Evolutionary conservation across 495 filamentous ascomycete species (phyloP).

Genomic region (Hyaloscypha bicolor): DNA sequence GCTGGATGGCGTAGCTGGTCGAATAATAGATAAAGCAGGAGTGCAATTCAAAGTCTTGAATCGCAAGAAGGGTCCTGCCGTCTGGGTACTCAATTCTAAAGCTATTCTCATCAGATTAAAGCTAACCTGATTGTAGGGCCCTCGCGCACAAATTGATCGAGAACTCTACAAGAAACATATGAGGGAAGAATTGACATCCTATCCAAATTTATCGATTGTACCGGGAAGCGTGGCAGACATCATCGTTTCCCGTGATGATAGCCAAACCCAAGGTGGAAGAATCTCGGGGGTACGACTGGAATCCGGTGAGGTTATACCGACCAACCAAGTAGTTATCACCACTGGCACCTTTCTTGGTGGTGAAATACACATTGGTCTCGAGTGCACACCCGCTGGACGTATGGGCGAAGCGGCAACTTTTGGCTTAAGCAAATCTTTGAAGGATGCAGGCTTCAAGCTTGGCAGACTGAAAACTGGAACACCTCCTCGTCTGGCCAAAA

Average conservation of each 20-base stretch:
- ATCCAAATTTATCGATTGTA: constrained; percentile 75
- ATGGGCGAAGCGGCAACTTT: constrained; percentile 95
- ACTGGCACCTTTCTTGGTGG: constrained; percentile 95
- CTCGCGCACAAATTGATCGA: constrained; percentile 93
- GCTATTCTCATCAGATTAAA: neutral
- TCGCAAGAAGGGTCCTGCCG: constrained; percentile 85
- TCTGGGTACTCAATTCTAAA: constrained; percentile 61
- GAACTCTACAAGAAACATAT: constrained; percentile 89
- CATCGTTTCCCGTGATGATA: constrained; percentile 60
- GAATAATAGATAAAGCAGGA: constrained; percentile 91
- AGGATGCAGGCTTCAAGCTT: constrained; percentile 86
- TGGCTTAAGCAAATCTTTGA: constrained; percentile 88
- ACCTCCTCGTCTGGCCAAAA: constrained; percentile 81
- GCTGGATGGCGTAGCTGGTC: constrained; percentile 85
- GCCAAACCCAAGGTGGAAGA: constrained; percentile 48
- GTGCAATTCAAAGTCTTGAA: constrained; percentile 91
- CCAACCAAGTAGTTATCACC: constrained; percentile 86
- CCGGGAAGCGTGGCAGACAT: constrained; percentile 93
- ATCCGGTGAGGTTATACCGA: constrained; percentile 81
- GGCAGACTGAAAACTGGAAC: constrained; percentile 96
- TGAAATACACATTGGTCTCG: constrained; percentile 93
- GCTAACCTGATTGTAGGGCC: constrained; percentile 50
- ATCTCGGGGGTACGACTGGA: constrained; percentile 89
- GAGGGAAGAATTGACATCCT: constrained; percentile 79
- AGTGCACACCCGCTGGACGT: constrained; percentile 80